These are phyloP conservation scores for Linnemannia schmuckeri DNA, from an alignment of 192 early-diverging fungal species.

Conservation along the genomic window DNA sequence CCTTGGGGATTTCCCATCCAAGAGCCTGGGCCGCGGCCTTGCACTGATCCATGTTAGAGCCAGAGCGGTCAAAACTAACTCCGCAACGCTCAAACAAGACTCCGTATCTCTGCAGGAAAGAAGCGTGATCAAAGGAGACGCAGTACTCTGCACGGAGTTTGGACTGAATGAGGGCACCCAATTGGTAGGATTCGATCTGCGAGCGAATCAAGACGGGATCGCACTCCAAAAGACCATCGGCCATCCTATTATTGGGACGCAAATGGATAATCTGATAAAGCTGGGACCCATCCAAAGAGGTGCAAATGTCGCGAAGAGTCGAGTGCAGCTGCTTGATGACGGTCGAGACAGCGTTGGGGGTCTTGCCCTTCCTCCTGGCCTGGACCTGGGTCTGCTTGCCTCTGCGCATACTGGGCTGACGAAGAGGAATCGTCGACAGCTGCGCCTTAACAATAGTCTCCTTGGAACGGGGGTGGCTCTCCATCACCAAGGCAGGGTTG, in stretches of 20 bases:
- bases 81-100: constrained; percentile 62
- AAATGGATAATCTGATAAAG: constrained; percentile 90
- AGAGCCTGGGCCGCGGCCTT: constrained; percentile 4
- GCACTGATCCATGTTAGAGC: constrained; percentile 18
- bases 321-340: constrained; percentile 71
- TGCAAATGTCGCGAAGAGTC: constrained; percentile 84
- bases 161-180: constrained; percentile 26
- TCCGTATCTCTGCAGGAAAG: constrained; percentile 79
- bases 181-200: constrained; percentile 41
- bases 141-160: constrained; percentile 67
- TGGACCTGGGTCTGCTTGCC: constrained; percentile 44
- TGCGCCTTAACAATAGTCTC: constrained; percentile 83
- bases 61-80: constrained; percentile 13
- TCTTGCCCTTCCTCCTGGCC: constrained; percentile 38
- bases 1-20: constrained; percentile 58
- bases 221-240: constrained; percentile 42
- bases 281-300: constrained; percentile 81
- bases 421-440: constrained; percentile 78
- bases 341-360: constrained; percentile 60
- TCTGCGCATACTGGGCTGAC: constrained; percentile 77
- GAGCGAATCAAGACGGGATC: constrained; percentile 43
- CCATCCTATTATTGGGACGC: constrained; percentile 72
- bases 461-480: constrained; percentile 79
- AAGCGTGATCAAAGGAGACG: constrained; percentile 76
- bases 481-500: constrained; percentile 78